Evolutionary conservation across 2,329 filamentous ascomycete genomes (phyloP), one percentile per base, ranked within the genome.

Genomic region (Colletotrichum shisoi): DNA sequence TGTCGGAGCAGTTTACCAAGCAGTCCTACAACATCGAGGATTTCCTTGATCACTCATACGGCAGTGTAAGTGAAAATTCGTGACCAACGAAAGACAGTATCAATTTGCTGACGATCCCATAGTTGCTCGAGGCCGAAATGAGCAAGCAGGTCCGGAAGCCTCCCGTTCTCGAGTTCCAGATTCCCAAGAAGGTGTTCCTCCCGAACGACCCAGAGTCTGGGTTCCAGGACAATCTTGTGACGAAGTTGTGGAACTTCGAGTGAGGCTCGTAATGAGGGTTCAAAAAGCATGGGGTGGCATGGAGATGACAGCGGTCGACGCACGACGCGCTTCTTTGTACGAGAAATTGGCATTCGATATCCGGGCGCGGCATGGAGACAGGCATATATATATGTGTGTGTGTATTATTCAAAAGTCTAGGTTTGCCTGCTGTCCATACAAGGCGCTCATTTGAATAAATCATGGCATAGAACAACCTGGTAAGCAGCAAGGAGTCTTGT

Each of bases 1-100:
- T 99, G 64, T 92, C 92, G 2, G 93, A 98, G 79, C 95, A 98
- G 77, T 99, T 98, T 77, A 99, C 95, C 2, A 99, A 99, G 80
- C 89, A 93, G 71, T 86, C 90, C 3, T 99, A 98, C 79, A 95
- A 93, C 72, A 80, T 97, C n/a, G 95, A 99, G 75, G 95, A 99
- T 75, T 99, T 99, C 78, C 80, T 98, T 54, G 95, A 99, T 75
- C 93, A 98, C 77, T 94, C 92, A 0, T 99, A 98, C 78, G 87
- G 83, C 73, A 92, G 88, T 75, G 89, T 90, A 85, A 84, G 86
- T 85, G 21, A 4, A 17, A 34, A 19, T 48, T 52, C 15, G 17
- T 34, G 46, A 9, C n/a, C 12, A 4, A 40, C 2, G 15, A 34
- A 15, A 42, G 9, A 37, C 6, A 8, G 12, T 13, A 62, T 31